Evolutionary conservation across 2,329 filamentous ascomycete genomes (phyloP).

Genomic region (Trichothecium sympodiale): DNA sequence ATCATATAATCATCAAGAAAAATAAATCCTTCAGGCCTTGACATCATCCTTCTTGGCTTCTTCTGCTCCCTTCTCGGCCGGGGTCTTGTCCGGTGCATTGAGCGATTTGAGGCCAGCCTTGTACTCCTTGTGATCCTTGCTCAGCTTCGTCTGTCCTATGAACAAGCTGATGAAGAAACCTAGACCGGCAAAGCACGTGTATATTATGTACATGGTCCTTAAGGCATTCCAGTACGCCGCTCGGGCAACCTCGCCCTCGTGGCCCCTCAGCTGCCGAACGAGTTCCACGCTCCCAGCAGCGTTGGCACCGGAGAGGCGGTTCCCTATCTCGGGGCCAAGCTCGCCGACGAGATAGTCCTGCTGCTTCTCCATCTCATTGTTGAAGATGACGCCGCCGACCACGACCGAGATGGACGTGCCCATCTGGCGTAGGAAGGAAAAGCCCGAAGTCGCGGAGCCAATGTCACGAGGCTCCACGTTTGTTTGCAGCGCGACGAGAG

Average conservation of each 20-base stretch:
- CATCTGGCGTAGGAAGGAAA: conserved; percentile 57
- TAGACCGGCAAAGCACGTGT: conserved; percentile 34
- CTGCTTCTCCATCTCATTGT: conserved; percentile 58
- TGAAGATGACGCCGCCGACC: conserved; percentile 68
- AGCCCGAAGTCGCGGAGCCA: conserved; percentile 56
- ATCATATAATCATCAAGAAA: too few relatives aligned
- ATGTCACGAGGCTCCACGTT: conserved; percentile 51
- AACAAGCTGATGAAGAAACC: conserved; percentile 36
- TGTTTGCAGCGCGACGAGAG: conserved; percentile 57
- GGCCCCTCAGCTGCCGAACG: conserved; percentile 38
- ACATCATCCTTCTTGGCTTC: conserved; percentile 7
- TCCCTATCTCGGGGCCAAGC: conserved; percentile 39
- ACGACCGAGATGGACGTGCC: conserved; percentile 59
- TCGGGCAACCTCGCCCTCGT: conserved; percentile 30
- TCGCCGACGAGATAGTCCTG: conserved; percentile 32
- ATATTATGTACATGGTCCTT: conserved; percentile 47
- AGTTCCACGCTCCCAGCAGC: conserved; percentile 50
- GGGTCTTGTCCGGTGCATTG: conserved; percentile 17
- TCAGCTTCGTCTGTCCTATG: conserved; percentile 37
- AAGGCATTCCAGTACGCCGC: conserved; percentile 38
- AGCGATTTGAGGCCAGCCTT: conserved; percentile 43
- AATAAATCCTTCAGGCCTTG: too few relatives aligned
- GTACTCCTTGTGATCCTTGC: conserved; percentile 44
- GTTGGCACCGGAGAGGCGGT: conserved; percentile 43
- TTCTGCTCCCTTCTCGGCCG: background rate